phyloP scores from a whole-genome alignment of 768 basidiomycete species.

The Naganishia onofrii region DNA sequence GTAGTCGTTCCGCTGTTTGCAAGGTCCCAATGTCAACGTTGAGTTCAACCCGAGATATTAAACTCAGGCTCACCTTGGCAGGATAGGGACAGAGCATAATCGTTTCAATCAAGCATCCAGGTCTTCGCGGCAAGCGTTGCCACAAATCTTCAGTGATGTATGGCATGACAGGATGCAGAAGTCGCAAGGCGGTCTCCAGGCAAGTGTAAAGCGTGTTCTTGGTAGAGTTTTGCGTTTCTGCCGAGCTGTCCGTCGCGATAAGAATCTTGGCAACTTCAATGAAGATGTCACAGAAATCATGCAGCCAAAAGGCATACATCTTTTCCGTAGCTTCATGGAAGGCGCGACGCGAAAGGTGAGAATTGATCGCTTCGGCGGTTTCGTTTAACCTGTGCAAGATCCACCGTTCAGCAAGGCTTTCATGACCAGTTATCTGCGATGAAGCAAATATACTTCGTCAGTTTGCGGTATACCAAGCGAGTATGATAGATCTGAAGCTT shows the following conservation, averaged over 20 bases:
- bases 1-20: constrained; percentile 53
- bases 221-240: constrained; percentile 67
- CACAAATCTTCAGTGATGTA: constrained; percentile 98
- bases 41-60: not conserved
- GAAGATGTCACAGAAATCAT: constrained; percentile 98
- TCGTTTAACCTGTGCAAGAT: constrained; percentile 88
- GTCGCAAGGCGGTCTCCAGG: constrained; percentile 80
- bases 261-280: constrained; percentile 99
- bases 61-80: constrained; percentile 60
- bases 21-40: constrained; percentile 1
- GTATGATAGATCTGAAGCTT: constrained; percentile 30
- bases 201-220: constrained; percentile 96
- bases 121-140: constrained; percentile 87
- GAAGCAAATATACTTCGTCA: not conserved
- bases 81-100: constrained; percentile 91
- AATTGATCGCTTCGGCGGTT: constrained; percentile 73
- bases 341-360: constrained; percentile 70
- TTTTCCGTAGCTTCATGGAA: constrained; percentile 87
- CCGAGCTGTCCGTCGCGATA: constrained; percentile 71
- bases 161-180: constrained; percentile 98
- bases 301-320: constrained; percentile 92
- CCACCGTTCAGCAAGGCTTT: constrained; percentile 91
- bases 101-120: constrained; percentile 74
- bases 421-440: constrained; percentile 75
- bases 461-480: not conserved